Conservation (phyloP, 2,329 filamentous ascomycete species). For the Calonectria pteridis region DNA sequence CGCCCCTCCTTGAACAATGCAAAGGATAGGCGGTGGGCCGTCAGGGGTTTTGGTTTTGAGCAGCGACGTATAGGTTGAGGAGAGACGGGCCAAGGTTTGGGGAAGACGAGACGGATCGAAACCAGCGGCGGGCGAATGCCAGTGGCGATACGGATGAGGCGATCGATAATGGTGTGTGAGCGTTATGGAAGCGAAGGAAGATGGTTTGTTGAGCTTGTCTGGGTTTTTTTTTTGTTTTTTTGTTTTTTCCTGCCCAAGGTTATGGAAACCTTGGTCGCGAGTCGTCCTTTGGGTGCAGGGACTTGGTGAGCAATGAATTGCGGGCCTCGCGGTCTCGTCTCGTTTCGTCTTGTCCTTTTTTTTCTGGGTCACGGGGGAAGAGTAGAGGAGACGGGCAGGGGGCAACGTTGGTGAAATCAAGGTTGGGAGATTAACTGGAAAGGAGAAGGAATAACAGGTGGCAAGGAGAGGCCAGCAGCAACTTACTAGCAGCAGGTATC, state of each 20-base stretch:
- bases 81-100: slow-evolving; percentile 9
- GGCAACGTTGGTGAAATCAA: slow-evolving; percentile 11
- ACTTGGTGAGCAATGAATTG: slow-evolving; percentile 33
- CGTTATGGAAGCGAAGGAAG: slow-evolving; percentile 40
- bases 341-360: slow-evolving; percentile 16
- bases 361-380: slow-evolving; percentile 17
- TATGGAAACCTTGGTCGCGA: slow-evolving; percentile 26
- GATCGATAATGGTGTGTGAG: slow-evolving; percentile 40
- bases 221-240: slow-evolving; percentile 25
- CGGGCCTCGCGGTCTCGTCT: slow-evolving; percentile 24
- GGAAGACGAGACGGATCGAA: not conserved
- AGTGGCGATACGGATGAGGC: slow-evolving; percentile 11
- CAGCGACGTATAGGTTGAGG: slow-evolving; percentile 5
- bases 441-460: not conserved
- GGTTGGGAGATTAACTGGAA: slow-evolving; percentile 19
- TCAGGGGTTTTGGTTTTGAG: slow-evolving; percentile 16
- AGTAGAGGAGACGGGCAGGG: slow-evolving; percentile 31
- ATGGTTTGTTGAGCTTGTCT: slow-evolving; percentile 17
- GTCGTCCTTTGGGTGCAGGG: slow-evolving; percentile 6
- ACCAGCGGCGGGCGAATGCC: not conserved
- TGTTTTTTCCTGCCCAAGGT: slow-evolving; percentile 16
- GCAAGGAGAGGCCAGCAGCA: slow-evolving; percentile 1
- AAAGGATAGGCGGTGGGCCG: slow-evolving; percentile 24
- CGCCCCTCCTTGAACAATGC: slow-evolving; percentile 16
- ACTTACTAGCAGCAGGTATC: not conserved